Conservation (phyloP, 2,329 filamentous ascomycete genomes). For the Diaporthe capsici region DNA sequence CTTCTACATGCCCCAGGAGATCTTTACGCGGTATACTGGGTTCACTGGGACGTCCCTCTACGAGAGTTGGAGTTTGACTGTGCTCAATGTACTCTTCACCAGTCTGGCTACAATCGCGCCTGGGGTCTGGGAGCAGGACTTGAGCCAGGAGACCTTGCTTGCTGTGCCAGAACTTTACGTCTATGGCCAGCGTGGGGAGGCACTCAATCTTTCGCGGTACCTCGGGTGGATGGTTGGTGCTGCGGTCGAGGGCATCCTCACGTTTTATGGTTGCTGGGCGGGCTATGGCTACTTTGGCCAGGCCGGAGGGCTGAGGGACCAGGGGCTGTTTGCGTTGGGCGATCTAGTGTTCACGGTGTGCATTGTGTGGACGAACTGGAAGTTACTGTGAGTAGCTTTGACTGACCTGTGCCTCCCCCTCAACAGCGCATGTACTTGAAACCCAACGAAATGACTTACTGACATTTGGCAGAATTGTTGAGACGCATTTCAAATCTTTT, state of each 20-base stretch:
- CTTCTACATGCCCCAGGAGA: slow-evolving; percentile 87
- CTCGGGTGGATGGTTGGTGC: slow-evolving; percentile 84
- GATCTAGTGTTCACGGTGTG: slow-evolving; percentile 79
- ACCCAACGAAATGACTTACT: slow-evolving; percentile 46
- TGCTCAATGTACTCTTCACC: slow-evolving; percentile 96
- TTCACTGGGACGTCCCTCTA: slow-evolving; percentile 94
- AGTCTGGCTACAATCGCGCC: slow-evolving; percentile 90
- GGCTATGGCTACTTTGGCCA: slow-evolving; percentile 60
- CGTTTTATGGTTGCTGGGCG: slow-evolving; percentile 74
- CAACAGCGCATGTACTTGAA: not conserved
- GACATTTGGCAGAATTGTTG: slow-evolving; percentile 69
- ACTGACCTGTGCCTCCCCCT: not conserved
- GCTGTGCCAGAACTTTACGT: slow-evolving; percentile 93
- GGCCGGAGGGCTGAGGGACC: slow-evolving; percentile 68
- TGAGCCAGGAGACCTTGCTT: slow-evolving; percentile 86
- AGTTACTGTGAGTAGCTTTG: slow-evolving; percentile 75
- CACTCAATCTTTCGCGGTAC: slow-evolving; percentile 83
- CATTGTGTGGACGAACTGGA: slow-evolving; percentile 80
- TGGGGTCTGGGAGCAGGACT: slow-evolving; percentile 92
- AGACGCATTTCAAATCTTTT: slow-evolving; percentile 81
- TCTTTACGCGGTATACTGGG: slow-evolving; percentile 86
- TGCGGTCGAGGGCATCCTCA: slow-evolving; percentile 78
- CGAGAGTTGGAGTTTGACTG: slow-evolving; percentile 87
- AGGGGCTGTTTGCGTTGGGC: slow-evolving; percentile 81
- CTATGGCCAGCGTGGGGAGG: slow-evolving; percentile 79